Percentiles rank a stretch among this genome's conserved stretches.
phyloP scores from a whole-genome alignment of 306 rosid genomes.

The Cyclanthera cordifolia region DNA sequence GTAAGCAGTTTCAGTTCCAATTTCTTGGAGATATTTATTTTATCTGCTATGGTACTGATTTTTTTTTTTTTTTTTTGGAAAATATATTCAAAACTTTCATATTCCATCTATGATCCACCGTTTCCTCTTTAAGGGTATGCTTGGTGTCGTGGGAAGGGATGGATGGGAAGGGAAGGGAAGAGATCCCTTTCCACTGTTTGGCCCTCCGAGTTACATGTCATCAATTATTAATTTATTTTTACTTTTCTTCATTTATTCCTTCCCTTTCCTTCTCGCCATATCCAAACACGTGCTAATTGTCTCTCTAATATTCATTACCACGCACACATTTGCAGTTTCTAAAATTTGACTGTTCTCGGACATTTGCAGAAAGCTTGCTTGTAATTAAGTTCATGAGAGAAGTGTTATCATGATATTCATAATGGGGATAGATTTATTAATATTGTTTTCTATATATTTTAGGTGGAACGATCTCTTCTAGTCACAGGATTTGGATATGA shows the following conservation, averaged over 20 bases:
- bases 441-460: constrained; percentile 17
- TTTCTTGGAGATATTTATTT: neutral
- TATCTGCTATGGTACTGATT: neutral
- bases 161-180: too few relatives aligned
- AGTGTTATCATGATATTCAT: neutral
- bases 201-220: too few relatives aligned
- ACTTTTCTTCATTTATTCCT: too few relatives aligned
- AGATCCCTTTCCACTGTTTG: too few relatives aligned
- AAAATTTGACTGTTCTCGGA: neutral
- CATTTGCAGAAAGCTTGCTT: neutral
- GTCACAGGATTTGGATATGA: constrained; percentile 98
- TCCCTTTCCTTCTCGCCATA: too few relatives aligned
- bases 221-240: too few relatives aligned
- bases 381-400: neutral
- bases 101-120: neutral
- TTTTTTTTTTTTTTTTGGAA: neutral
- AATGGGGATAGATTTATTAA: neutral
- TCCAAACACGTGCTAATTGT: too few relatives aligned
- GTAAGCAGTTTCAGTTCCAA: neutral
- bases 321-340: neutral
- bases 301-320: neutral
- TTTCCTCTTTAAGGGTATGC: neutral
- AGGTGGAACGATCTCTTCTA: constrained; percentile 84
- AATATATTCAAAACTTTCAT: neutral
- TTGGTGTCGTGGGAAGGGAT: too few relatives aligned